Evolutionary conservation across 257 asterid species (phyloP), one percentile per base, ranked within the genome.

Genomic region (Rauvolfia tetraphylla): DNA sequence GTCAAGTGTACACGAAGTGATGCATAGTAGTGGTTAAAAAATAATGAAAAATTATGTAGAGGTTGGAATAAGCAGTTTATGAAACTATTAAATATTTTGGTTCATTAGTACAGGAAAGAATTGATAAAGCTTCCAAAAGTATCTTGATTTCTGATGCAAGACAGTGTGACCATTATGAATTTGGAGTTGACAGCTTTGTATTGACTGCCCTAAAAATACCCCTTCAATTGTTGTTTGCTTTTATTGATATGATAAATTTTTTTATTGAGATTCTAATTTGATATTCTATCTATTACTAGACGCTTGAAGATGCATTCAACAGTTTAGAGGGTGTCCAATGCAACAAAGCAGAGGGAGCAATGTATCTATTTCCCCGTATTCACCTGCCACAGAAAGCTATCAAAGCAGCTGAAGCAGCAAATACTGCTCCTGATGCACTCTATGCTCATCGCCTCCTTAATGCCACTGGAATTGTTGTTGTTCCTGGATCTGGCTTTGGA

Each of bases 401-500:
- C 34, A 89, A 87, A 81, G 98, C 94, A 75, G 97, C 99, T 44
- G 88, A 91, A 83, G 85, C 87, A 36, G 95, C 83, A 33, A 87
- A 92, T 23, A 61, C 82, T 10, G 87, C 98, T 31, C 95, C 99
- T 2, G 99, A 95, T 56, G 83, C 96, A 48, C 88, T 89, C 65
- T 95, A 95, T 77, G 91, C 92, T 76, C 83, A 79, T 11, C 84
- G 81, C 58, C 99, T 95, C 76, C 99, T 95, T 46, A 82, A 89
- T 58, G 90, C 99, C 71, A 95, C 98, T 17, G 99, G 99, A 74
- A 83, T 95, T 2, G 99, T 95, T 9, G 91, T 91, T 4, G 99
- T 95, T 76, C 98, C 99, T n/a, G 98, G 99, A 62, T 92, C 99
- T 79, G 98, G 99, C 78, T 95, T 95, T 73, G 87, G 96, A 49